Evolutionary conservation across 1,139 yeast species (phyloP).

Genomic region (Debaryomycetaceae sp.): DNA sequence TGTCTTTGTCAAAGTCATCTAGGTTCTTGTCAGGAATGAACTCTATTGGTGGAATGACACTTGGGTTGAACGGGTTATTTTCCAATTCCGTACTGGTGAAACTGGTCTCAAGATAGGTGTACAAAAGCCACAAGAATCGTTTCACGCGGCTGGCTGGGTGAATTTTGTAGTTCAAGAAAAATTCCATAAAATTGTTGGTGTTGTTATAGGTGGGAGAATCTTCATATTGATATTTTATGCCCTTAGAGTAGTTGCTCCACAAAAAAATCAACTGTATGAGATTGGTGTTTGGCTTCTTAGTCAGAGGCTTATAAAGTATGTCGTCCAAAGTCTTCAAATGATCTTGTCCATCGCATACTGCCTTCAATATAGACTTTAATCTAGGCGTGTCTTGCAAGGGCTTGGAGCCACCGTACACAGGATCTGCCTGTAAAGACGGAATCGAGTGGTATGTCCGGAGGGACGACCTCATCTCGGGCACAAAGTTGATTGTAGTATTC

Average conservation of each 20-base stretch:
- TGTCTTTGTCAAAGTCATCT: conserved; percentile 59
- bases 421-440: conserved; percentile 78
- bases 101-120: conserved; percentile 74
- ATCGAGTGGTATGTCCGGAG: conserved; percentile 89
- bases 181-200: conserved; percentile 51
- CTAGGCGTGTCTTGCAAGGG: conserved; percentile 95
- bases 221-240: conserved; percentile 34
- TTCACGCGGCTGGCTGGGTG: conserved; percentile 64
- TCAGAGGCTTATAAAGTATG: conserved; percentile 33
- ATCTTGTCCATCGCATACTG: conserved; percentile 55
- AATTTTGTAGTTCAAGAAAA: conserved; percentile 53
- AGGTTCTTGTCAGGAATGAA: conserved; percentile 37
- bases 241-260: conserved; percentile 61
- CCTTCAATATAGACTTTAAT: conserved; percentile 82
- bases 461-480: conserved; percentile 95
- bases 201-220: conserved; percentile 18
- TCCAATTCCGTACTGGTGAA: conserved; percentile 51
- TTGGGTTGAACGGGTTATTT: conserved; percentile 63
- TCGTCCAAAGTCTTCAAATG: conserved; percentile 45
- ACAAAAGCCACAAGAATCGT: conserved; percentile 79
- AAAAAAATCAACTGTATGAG: conserved; percentile 75
- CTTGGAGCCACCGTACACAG: conserved; percentile 51
- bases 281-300: conserved; percentile 45
- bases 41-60: conserved; percentile 48
- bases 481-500: conserved; percentile 93